Percentiles rank a stretch among this genome's conserved stretches.
Evolutionary conservation across 768 basidiomycete species (phyloP).

Genomic region (Mycena rosella): DNA sequence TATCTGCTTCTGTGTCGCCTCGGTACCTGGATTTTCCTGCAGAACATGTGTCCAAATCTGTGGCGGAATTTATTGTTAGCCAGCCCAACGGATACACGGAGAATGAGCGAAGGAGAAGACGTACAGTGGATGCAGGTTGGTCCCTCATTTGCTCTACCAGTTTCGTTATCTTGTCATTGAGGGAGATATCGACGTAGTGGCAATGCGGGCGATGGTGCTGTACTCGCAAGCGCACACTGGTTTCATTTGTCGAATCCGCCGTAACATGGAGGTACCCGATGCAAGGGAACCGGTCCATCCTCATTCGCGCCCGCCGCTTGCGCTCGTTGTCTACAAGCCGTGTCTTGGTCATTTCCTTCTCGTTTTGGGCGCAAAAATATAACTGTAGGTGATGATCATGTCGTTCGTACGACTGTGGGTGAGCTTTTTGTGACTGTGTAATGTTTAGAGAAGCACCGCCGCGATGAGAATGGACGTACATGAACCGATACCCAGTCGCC

Average conservation of each 20-base stretch:
- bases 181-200: conserved; percentile 6
- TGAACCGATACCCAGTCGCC: not conserved
- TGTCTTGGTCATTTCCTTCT: not conserved
- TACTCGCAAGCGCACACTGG: not conserved
- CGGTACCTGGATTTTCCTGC: not conserved
- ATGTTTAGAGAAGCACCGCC: no score
- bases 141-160: not conserved
- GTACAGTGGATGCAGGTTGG: not conserved
- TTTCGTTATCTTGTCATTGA: not conserved
- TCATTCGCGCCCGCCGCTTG: conserved; percentile 31
- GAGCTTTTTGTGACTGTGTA: no score
- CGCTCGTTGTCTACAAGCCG: not conserved
- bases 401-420: not conserved
- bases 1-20: conserved; percentile 7
- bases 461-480: not conserved
- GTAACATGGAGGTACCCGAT: conserved; percentile 29
- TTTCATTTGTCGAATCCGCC: not conserved
- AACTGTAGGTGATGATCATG: not conserved
- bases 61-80: not conserved
- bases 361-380: not conserved
- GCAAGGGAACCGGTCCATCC: conserved; percentile 32
- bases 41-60: conserved; percentile 10
- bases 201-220: not conserved
- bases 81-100: not conserved
- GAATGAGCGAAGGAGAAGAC: not conserved